Conservation (phyloP, 1,139 yeast species). For the Schwanniomyces etchellsii region DNA sequence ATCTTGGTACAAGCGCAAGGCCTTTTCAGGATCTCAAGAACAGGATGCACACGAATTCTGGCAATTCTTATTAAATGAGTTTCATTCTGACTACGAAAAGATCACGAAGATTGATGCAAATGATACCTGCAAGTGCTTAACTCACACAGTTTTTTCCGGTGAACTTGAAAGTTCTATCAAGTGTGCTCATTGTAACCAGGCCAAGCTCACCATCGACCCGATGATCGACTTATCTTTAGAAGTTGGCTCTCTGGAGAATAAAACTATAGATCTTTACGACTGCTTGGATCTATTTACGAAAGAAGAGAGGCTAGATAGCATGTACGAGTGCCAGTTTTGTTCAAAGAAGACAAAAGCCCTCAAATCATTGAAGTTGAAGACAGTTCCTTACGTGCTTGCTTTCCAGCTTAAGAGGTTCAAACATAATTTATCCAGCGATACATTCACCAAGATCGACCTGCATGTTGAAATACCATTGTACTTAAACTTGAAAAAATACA, state of each 20-base stretch:
- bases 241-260: conserved; percentile 33
- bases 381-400: conserved; percentile 71
- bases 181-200: conserved; percentile 63
- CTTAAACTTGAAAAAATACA: conserved; percentile 64
- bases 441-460: conserved; percentile 70
- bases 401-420: conserved; percentile 87
- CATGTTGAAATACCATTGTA: conserved; percentile 68
- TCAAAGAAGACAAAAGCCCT: conserved; percentile 54
- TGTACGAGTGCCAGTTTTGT: conserved; percentile 68
- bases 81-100: conserved; percentile 54
- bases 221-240: conserved; percentile 86
- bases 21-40: conserved; percentile 90
- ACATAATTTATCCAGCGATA: conserved; percentile 51
- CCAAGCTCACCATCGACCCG: conserved; percentile 76
- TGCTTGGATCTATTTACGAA: conserved; percentile 75
- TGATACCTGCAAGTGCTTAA: conserved; percentile 61
- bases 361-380: conserved; percentile 63
- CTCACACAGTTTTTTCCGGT: conserved; percentile 97
- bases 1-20: conserved; percentile 77
- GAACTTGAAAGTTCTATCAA: conserved; percentile 90
- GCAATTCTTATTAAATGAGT: conserved; percentile 81
- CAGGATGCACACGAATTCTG: conserved; percentile 98
- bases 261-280: conserved; percentile 37
- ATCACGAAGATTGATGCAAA: conserved; percentile 10
- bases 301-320: conserved; percentile 69